Conservation (phyloP, 2,329 filamentous ascomycete genomes). For the Neonectria hederae region DNA sequence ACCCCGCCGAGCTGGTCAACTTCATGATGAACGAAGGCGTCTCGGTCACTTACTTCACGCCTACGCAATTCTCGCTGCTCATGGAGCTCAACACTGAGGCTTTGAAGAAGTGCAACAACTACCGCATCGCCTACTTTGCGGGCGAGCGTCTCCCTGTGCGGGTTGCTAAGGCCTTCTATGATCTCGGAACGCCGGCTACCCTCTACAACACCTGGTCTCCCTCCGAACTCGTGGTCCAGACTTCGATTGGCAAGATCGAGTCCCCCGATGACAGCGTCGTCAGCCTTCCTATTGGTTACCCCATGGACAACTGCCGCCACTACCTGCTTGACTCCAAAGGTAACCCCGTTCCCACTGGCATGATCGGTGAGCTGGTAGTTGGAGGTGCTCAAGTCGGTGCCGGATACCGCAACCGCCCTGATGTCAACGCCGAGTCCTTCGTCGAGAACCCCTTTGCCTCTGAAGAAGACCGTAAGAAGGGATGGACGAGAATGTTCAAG, state of each 20-base stretch:
- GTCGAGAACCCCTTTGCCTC: constrained; percentile 34
- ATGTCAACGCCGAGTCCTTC: constrained; percentile 62
- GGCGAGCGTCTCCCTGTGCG: constrained; percentile 37
- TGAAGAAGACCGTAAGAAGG: constrained; percentile 32
- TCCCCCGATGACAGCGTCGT: constrained; percentile 26
- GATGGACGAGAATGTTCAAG: constrained; percentile 51
- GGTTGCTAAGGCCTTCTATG: constrained; percentile 36
- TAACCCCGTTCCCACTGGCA: constrained; percentile 51
- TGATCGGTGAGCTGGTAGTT: constrained; percentile 54
- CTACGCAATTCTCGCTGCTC: constrained; percentile 37
- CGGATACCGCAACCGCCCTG: constrained; percentile 51
- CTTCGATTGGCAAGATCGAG: constrained; percentile 31
- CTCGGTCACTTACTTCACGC: constrained; percentile 38
- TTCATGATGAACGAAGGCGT: constrained; percentile 36
- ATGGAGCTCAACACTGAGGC: constrained; percentile 35
- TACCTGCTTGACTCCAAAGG: constrained; percentile 51
- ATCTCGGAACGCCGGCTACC: constrained; percentile 35
- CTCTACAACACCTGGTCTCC: constrained; percentile 39
- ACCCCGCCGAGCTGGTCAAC: constrained; percentile 35
- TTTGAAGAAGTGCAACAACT: constrained; percentile 31
- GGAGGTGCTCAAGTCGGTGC: constrained; percentile 53
- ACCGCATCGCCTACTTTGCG: constrained; percentile 36
- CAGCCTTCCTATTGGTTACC: constrained; percentile 36
- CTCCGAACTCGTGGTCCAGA: constrained; percentile 38
- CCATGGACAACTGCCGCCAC: constrained; percentile 44